A percentile compares a stretch with the other conserved stretches of the same genome.
Evolutionary conservation across 768 basidiomycete genomes (phyloP).

Genomic region (Leucocoprinus sp.): DNA sequence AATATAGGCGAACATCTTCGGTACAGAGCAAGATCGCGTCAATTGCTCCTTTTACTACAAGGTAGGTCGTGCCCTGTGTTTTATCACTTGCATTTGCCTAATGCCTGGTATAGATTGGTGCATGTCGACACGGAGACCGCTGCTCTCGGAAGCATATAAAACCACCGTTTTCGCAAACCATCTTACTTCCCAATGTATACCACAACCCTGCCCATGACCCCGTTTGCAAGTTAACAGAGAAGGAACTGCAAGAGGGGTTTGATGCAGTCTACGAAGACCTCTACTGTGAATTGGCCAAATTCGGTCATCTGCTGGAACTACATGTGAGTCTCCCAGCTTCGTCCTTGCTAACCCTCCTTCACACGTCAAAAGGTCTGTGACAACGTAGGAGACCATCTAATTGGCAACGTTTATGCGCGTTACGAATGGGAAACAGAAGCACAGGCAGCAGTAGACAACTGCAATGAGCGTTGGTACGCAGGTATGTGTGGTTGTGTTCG

Average conservation of each 20-base stretch:
- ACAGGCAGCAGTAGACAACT: constrained; percentile 81
- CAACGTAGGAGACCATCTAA: constrained; percentile 98
- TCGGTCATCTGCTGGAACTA: constrained; percentile 90
- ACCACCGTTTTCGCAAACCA: constrained; percentile 95
- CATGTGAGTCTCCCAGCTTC: constrained; percentile 51
- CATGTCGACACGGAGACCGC: constrained; percentile 95
- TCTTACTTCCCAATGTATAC: constrained; percentile 94
- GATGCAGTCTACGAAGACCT: constrained; percentile 94
- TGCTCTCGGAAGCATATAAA: constrained; percentile 98
- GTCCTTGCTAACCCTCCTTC: constrained; percentile 5
- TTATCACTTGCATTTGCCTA: constrained; percentile 8
- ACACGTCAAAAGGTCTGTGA: constrained; percentile 68
- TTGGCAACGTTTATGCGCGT: constrained; percentile 95
- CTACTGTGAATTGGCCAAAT: constrained; percentile 91
- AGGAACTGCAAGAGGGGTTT: constrained; percentile 86
- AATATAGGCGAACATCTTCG: constrained; percentile 85
- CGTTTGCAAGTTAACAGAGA: constrained; percentile 78
- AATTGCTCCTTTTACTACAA: constrained; percentile 99
- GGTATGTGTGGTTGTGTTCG: constrained; percentile 41
- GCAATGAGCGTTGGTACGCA: constrained; percentile 98
- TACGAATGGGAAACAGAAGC: constrained; percentile 99
- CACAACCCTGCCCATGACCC: constrained; percentile 96
- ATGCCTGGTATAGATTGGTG: constrained; percentile 66
- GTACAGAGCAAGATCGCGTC: constrained; percentile 90
- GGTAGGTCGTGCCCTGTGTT: constrained; percentile 31